phyloP scores from a whole-genome alignment of 257 asterid genomes.

The Scutellaria minor region DNA sequence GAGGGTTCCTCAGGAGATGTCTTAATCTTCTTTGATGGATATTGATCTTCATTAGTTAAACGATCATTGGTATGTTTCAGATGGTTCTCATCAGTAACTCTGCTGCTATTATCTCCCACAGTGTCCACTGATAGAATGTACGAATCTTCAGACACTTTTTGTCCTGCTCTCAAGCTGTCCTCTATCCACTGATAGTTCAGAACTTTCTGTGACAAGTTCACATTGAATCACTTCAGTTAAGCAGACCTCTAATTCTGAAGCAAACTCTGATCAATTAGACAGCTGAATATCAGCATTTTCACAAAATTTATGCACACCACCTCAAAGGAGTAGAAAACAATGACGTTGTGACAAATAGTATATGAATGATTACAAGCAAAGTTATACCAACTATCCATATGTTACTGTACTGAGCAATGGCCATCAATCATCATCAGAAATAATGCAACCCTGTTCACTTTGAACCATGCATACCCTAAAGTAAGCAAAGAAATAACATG shows the following conservation, averaged over 20 bases:
- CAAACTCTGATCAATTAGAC: conserved; percentile 6
- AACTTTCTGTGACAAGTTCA: conserved; percentile 56
- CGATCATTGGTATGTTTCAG: conserved; percentile 36
- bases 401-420: neutral
- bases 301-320: conserved; percentile 1
- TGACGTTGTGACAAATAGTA: conserved; percentile 17
- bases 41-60: conserved; percentile 40
- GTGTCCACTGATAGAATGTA: conserved; percentile 52
- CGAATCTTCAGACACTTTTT: conserved; percentile 64
- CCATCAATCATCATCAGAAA: neutral
- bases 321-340: conserved; percentile 18
- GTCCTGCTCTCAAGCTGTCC: conserved; percentile 78
- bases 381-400: conserved; percentile 9
- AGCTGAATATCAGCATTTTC: conserved; percentile 1
- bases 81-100: conserved; percentile 33
- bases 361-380: conserved; percentile 1
- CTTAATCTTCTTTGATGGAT: conserved; percentile 55
- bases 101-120: conserved; percentile 30
- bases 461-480: neutral
- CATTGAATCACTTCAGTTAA: conserved; percentile 21
- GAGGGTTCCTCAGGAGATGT: conserved; percentile 47
- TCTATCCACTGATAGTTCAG: conserved; percentile 84
- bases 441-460: conserved; percentile 7
- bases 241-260: neutral
- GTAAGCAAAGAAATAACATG: neutral